phyloP scores from a whole-genome alignment of 2,329 filamentous ascomycete species.

The Cladophialophora exuberans region DNA sequence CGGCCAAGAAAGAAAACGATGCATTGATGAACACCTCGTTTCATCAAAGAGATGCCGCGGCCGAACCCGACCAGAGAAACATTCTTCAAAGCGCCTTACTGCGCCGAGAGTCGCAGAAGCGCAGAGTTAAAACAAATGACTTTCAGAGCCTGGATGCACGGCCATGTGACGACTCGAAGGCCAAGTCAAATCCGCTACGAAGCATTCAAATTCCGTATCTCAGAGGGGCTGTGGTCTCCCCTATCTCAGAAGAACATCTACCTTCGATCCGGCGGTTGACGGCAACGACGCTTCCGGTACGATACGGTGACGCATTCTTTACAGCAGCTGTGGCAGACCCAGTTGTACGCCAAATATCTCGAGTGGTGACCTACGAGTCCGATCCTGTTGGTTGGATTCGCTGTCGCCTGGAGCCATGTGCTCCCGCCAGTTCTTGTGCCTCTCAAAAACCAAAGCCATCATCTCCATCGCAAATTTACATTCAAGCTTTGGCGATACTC shows the following conservation, averaged over 20 bases:
- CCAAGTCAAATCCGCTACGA: neutral
- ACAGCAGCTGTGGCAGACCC: slow-evolving; percentile 61
- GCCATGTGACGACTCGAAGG: neutral
- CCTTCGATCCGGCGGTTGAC: slow-evolving; percentile 62
- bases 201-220: slow-evolving; percentile 36
- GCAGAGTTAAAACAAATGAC: no score
- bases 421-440: slow-evolving; percentile 1
- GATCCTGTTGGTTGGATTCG: slow-evolving; percentile 51
- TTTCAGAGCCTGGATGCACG: neutral
- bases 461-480: slow-evolving; percentile 56
- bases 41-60: no score
- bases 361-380: slow-evolving; percentile 61
- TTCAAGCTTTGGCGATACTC: slow-evolving; percentile 63
- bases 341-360: slow-evolving; percentile 56
- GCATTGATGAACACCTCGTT: neutral
- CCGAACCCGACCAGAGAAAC: no score
- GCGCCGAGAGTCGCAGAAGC: no score
- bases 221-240: slow-evolving; percentile 57
- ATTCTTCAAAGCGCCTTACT: no score
- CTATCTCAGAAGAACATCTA: slow-evolving; percentile 58
- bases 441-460: slow-evolving; percentile 15
- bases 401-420: slow-evolving; percentile 47
- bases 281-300: slow-evolving; percentile 61
- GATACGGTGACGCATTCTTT: slow-evolving; percentile 65
- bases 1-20: neutral